Conservation (phyloP, 2,329 filamentous ascomycete species). For the Lojkania enalia region DNA sequence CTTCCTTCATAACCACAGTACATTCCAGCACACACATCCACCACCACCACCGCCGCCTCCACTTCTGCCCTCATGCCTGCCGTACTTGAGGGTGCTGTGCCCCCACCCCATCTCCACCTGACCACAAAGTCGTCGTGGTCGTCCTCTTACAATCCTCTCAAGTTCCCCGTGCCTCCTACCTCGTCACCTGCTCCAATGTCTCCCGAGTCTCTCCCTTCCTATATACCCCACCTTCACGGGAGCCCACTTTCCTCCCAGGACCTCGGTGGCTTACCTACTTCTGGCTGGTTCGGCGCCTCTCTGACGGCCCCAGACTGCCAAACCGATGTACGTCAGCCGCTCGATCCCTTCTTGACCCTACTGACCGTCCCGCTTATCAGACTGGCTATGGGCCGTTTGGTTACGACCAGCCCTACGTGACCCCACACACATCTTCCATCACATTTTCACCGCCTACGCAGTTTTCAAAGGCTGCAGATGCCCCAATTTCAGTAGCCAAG, state of each 20-base stretch:
- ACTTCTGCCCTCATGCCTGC: conserved; percentile 37
- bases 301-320: conserved; percentile 33
- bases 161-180: conserved; percentile 25
- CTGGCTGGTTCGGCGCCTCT: conserved; percentile 36
- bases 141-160: conserved; percentile 28
- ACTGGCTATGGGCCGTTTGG: conserved; percentile 29
- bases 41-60: conserved; percentile 14
- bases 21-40: conserved; percentile 6
- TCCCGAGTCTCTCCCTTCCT: conserved; percentile 35
- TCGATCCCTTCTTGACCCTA: conserved; percentile 13
- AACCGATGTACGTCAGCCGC: conserved; percentile 32
- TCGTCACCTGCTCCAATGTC: conserved; percentile 39
- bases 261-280: conserved; percentile 25
- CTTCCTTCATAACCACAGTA: conserved; percentile 11
- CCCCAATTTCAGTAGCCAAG: conserved; percentile 22
- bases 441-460: conserved; percentile 26
- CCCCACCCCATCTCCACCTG: conserved; percentile 39
- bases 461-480: conserved; percentile 28
- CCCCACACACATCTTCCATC: conserved; percentile 36
- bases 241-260: conserved; percentile 32
- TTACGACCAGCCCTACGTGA: conserved; percentile 36
- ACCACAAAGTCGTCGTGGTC: conserved; percentile 34
- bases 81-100: conserved; percentile 40
- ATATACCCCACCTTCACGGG: conserved; percentile 34
- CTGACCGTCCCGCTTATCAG: conserved; percentile 15